Base-by-base conservation (phyloP, 441 rosid genomes). In the California macrophylla region DNA sequence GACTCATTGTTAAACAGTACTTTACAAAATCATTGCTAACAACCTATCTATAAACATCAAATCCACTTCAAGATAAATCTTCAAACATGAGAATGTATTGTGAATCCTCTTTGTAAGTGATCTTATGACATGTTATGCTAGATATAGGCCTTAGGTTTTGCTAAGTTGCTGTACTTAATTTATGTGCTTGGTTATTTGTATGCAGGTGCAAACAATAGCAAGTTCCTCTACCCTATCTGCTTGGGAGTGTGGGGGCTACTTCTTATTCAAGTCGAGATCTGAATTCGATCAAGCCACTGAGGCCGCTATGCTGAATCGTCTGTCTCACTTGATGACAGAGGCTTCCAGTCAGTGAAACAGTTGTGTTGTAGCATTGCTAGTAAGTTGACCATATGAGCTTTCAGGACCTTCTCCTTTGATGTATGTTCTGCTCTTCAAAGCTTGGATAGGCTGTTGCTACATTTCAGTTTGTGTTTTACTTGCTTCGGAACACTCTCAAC, bases 161-260 rank as follows among this genome's bases (percentile, higher is more conserved):
- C 15, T 7, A 16, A n/a, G 15, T 36, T 15, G 20, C 13, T 24
- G 23, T 42, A 69, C 56, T 20, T 29, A 2, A 13, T 30, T 20
- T 65, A 38, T 24, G 21, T 47, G 45, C 23, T 34, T 64, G 23
- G 36, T 68, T 60, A 36, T n/a, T n/a, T n/a, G 66, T 60, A 16
- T 47, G 34, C 69, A 66, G 77, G 42, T 24, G 58, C 66, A 28
- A 71, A 60, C 70, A 24, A 13, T 20, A 30, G 69, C 78, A 68
- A 67, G 45, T 36, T 62, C 77, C 8, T 3, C 16, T 30, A 26
- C 50, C 47, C 72, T 83, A 62, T 77, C 80, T 18, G 82, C 83
- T 2, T 79, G 82, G 82, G 85, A 79, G 58, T 77, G 85, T 66
- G 77, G 79, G 64, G 86, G 86, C 56, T 83, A 79, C 70, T 81